Percentiles rank a stretch among this genome's conserved stretches.
phyloP scores from a whole-genome alignment of 768 basidiomycete species.

The Chalciporus pseudorubinellus region DNA sequence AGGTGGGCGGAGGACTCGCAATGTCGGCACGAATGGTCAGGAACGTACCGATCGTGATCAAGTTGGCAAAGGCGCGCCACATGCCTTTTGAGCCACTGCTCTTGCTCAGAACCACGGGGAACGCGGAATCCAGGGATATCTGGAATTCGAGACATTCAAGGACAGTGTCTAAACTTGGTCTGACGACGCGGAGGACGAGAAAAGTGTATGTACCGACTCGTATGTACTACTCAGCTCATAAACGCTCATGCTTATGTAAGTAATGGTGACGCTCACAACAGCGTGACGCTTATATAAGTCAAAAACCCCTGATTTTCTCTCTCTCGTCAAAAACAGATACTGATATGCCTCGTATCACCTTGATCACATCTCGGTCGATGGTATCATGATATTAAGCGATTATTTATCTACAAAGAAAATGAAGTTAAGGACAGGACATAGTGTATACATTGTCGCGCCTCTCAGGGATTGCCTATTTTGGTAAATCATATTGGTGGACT shows the following conservation, averaged over 20 bases:
- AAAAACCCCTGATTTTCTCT: too few relatives aligned
- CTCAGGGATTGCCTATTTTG: too few relatives aligned
- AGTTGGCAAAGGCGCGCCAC: conserved; percentile 68
- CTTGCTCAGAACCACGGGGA: conserved; percentile 55
- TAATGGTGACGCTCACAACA: too few relatives aligned
- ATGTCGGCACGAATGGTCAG: neutral
- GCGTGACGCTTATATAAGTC: too few relatives aligned
- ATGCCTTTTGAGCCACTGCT: conserved; percentile 58
- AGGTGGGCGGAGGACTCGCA: conserved; percentile 5
- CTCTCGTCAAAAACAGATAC: too few relatives aligned
- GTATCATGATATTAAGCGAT: too few relatives aligned
- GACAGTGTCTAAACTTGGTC: neutral
- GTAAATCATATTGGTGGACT: too few relatives aligned
- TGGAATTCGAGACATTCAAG: conserved; percentile 54
- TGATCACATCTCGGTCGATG: too few relatives aligned
- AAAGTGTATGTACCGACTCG: neutral
- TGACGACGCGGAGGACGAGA: neutral
- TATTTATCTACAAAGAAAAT: too few relatives aligned
- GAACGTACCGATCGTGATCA: conserved; percentile 58
- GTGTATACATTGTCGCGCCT: too few relatives aligned
- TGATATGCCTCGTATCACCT: too few relatives aligned
- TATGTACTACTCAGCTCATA: neutral
- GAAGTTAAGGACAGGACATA: too few relatives aligned
- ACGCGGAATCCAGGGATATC: conserved; percentile 68
- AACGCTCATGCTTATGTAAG: conserved; percentile 22